Conservation (phyloP, 306 rosid genomes). For the Prunus fruticosa region DNA sequence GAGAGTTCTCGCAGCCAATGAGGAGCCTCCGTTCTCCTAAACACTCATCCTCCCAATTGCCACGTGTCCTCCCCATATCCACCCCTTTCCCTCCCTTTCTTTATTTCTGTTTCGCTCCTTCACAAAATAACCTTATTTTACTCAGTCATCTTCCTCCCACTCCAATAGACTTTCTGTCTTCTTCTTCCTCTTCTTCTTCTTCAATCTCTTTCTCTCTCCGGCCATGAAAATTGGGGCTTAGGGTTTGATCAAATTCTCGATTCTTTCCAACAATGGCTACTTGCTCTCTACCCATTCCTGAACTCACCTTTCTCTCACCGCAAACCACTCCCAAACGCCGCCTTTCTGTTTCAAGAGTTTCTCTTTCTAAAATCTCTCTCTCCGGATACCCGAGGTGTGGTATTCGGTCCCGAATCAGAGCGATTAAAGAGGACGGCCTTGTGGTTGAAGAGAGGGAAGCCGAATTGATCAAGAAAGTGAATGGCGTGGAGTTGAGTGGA, state of each 20-base stretch:
- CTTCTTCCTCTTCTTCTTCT: conserved; percentile 20
- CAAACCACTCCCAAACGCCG: conserved; percentile 41
- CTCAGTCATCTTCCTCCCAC: conserved; percentile 5
- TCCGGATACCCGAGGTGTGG: conserved; percentile 18
- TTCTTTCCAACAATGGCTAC: conserved; percentile 46
- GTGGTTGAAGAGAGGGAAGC: conserved; percentile 44
- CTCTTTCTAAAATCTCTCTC: conserved; percentile 12
- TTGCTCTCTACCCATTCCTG: conserved; percentile 44
- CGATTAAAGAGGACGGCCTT: conserved; percentile 54
- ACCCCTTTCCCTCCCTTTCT: conserved; percentile 35
- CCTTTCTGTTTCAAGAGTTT: conserved; percentile 26
- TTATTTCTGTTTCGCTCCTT: neutral
- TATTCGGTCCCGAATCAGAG: conserved; percentile 38
- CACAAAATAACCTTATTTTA: neutral
- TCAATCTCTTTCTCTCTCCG: neutral
- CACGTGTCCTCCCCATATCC: conserved; percentile 72
- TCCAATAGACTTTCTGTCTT: conserved; percentile 10
- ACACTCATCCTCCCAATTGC: conserved; percentile 41
- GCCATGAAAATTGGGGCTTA: conserved; percentile 46
- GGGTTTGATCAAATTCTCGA: conserved; percentile 15
- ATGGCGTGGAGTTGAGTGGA: conserved; percentile 49
- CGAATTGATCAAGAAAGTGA: conserved; percentile 44
- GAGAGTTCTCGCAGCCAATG: conserved; percentile 45
- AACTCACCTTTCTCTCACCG: conserved; percentile 59
- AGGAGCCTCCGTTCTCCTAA: conserved; percentile 15